Base-by-base conservation (phyloP, 2,329 filamentous ascomycete genomes). In the Emergomyces orientalis region DNA sequence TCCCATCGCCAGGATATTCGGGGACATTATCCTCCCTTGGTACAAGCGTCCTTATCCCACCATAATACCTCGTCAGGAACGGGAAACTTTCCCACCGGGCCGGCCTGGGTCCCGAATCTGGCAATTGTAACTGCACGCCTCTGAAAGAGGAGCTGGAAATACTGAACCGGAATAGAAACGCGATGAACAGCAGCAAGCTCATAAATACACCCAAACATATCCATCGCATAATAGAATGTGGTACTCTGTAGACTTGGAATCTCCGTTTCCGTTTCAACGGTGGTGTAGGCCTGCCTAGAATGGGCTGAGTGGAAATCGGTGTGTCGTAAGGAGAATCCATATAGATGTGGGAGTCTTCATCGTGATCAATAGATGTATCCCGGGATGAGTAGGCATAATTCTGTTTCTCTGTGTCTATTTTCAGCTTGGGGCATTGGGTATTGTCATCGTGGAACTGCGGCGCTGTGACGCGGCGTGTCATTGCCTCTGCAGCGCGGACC, bases 1-100 rank as follows among this genome's bases (percentile, higher is more conserved):
- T 39, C 22, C 56, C 56, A 59, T 87, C 85, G 58, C 82, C 81
- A 1, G 94, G 93, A 71, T 96, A 97, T 71, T 97, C 90, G 0
- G 92, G 88, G 11, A 82, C 79, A 67, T 92, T 93, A 57, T 89
- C 79, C 17, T 81, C 74, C 32, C 86, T 77, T 0, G 85, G 76
- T 0, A 89, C 84, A 65, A 99, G 72, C 0, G 84, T 88, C 66
- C 87, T 82, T 64, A 99, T 82, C 0, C 94, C 94, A 17, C 91
- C 93, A 73, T 97, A 94, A 73, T 97, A 99, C 66, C 92, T 84
- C 64, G 87, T 88, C 65, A 99, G 75, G 70, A 96, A 95, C 0
- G 86, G 85, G 72, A 96, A 97, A 11, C 83, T 84, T 73, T 96
- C 90, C 91, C 92, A 97, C n/a, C 69, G 66, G 0, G 86, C 85